Evolutionary conservation across 371 early-diverging fungal genomes (phyloP).

Genomic region (Coemansia sp.): DNA sequence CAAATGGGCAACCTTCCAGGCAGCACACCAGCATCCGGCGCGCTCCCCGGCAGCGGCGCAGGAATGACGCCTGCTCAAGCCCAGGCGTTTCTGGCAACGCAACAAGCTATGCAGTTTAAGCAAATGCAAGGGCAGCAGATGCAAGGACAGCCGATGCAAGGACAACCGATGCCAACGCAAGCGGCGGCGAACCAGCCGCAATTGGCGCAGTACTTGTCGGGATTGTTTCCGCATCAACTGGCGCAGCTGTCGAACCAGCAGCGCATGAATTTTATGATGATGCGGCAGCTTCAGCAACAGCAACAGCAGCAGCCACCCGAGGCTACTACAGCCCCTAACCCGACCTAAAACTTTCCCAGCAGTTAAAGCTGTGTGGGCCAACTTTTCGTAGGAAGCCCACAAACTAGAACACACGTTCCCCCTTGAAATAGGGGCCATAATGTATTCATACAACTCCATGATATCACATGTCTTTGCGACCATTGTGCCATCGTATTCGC

Average conservation of each 20-base stretch:
- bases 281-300: conserved; percentile 24
- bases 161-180: conserved; percentile 28
- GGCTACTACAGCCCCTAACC: too few species aligned
- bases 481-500: neutral
- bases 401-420: too few species aligned
- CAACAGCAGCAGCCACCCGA: too few species aligned
- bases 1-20: neutral
- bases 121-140: conserved; percentile 7
- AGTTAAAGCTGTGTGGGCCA: too few species aligned
- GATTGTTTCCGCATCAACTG: conserved; percentile 41
- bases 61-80: conserved; percentile 25
- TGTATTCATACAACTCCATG: neutral
- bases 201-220: conserved; percentile 42
- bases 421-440: too few species aligned
- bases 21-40: neutral
- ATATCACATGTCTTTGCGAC: neutral
- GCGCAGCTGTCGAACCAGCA: conserved; percentile 47
- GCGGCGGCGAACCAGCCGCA: conserved; percentile 33
- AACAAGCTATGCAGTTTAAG: conserved; percentile 38
- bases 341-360: too few species aligned
- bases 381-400: too few species aligned
- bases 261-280: conserved; percentile 37
- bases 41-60: neutral
- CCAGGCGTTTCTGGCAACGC: conserved; percentile 29
- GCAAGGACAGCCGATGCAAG: conserved; percentile 15